These are phyloP conservation scores for Claviceps arundinis DNA, from an alignment of 2,329 filamentous ascomycete genomes.

Conservation along the genomic window DNA sequence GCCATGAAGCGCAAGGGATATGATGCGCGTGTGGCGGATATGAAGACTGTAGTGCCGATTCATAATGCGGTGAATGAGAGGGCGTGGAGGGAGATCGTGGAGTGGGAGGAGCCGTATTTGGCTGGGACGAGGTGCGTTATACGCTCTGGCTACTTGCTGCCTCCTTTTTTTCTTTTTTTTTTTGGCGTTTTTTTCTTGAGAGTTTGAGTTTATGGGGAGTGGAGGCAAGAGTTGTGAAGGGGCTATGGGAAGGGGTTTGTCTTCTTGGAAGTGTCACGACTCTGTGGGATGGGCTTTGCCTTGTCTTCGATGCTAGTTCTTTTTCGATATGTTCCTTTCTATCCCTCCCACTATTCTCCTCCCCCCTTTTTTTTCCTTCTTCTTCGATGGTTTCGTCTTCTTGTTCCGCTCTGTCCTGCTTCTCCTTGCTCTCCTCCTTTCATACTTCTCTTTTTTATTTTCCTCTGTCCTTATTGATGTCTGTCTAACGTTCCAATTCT, in stretches of 20 bases:
- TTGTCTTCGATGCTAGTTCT: neutral
- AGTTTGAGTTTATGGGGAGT: too few relatives aligned
- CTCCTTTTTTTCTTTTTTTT: too few relatives aligned
- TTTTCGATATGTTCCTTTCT: neutral
- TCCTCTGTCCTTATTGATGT: too few relatives aligned
- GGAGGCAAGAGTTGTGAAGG: too few relatives aligned
- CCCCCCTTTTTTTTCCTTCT: neutral
- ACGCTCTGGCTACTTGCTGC: too few relatives aligned
- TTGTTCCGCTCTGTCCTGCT: neutral
- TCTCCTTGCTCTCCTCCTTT: too few relatives aligned
- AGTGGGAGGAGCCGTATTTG: constrained; percentile 66
- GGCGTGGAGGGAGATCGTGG: constrained; percentile 82
- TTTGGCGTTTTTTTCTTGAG: too few relatives aligned
- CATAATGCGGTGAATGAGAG: constrained; percentile 98
- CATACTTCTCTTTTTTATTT: neutral
- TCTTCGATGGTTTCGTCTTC: neutral
- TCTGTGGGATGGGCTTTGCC: constrained; percentile 39
- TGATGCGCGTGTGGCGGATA: constrained; percentile 57
- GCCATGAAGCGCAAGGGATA: constrained; percentile 88
- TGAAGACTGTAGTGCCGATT: constrained; percentile 87
- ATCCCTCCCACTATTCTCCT: neutral
- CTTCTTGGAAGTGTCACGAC: constrained; percentile 52
- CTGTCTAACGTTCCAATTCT: neutral
- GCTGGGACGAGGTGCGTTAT: constrained; percentile 40
- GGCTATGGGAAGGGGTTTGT: too few relatives aligned